Base-by-base conservation (phyloP, 139 green algal species). In the Penium margaritaceum region DNA sequence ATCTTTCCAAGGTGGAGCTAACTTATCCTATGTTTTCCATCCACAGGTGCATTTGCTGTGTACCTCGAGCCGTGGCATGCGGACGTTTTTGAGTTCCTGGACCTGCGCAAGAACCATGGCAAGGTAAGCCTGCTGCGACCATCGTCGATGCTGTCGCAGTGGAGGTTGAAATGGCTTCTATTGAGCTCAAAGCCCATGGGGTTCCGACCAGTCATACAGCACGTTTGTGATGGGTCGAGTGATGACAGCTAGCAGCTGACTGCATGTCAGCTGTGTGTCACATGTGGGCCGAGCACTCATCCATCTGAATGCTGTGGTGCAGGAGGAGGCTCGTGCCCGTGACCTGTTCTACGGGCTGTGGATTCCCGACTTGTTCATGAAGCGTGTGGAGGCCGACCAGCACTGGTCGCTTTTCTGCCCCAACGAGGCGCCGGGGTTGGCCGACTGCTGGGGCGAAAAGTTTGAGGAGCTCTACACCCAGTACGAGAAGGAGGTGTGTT, bases 41-140 rank as follows among this genome's bases (percentile, higher is more conserved):
- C n/a, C n/a, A n/a, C 67, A 74, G 68, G 80, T 65, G 81, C 81
- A 1, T 86, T 86, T 62, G 81, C 81, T 38, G 90, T 99, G 65
- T 99, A 98, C 87, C 84, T 97, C 65, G 94, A 99, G 87, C 93
- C 94, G 3, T 99, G 94, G 94, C 94, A 99, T 77, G 82, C 89
- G 0, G 81, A 86, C 64, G 88, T 99, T 74, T 97, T 98, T 64
- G 94, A 99, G 78, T 99, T 82, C 74, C 86, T 98, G 44, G 94
- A 99, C 69, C 85, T 99, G 74, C 85, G 94, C 58, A 99, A 99
- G 85, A 98, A 99, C 85, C 93, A 97, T 72, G 94, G 94, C 75
- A 97, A 97, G 89, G 73, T 80, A 97, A 51, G n/a, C n/a, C n/a
- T n/a, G n/a, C n/a, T n/a, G n/a, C n/a, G n/a, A n/a, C n/a, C n/a